Evolutionary conservation across 441 rosid species (phyloP).

Genomic region (Adansonia grandidieri): DNA sequence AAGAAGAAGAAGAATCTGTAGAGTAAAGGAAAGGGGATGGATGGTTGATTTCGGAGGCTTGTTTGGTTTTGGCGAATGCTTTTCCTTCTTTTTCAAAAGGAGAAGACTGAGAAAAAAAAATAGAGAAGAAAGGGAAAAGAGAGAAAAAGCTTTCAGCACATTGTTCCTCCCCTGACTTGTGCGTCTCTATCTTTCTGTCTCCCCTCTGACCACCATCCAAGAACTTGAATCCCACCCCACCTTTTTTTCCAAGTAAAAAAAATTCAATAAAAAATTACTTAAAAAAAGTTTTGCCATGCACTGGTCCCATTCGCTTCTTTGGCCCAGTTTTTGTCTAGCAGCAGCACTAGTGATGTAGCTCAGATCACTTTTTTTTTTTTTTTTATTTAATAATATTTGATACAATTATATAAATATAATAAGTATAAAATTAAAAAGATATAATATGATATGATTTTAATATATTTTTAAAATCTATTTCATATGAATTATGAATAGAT

Average conservation of each 20-base stretch:
- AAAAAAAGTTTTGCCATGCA: not conserved
- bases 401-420: too few relatives aligned
- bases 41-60: not conserved
- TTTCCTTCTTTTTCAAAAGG: not conserved
- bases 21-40: not conserved
- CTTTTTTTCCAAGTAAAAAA: too few relatives aligned
- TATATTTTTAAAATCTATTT: too few relatives aligned
- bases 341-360: not conserved
- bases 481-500: too few relatives aligned
- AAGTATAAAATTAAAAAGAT: too few relatives aligned
- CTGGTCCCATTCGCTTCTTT: slow-evolving; percentile 15
- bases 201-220: not conserved
- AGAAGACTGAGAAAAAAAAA: too few relatives aligned
- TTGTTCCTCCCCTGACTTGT: not conserved
- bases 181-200: not conserved
- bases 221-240: too few relatives aligned
- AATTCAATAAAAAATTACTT: too few relatives aligned
- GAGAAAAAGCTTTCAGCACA: slow-evolving; percentile 5
- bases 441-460: too few relatives aligned
- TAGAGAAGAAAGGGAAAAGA: not conserved
- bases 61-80: slow-evolving; percentile 16
- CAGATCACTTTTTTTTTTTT: not conserved
- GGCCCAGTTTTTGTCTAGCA: not conserved
- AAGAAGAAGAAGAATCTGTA: not conserved
- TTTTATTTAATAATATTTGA: too few relatives aligned